Percentiles rank a stretch among this genome's conserved stretches.
phyloP scores from a whole-genome alignment of 805 yeast genomes.

The Starmerella scarabaei region DNA sequence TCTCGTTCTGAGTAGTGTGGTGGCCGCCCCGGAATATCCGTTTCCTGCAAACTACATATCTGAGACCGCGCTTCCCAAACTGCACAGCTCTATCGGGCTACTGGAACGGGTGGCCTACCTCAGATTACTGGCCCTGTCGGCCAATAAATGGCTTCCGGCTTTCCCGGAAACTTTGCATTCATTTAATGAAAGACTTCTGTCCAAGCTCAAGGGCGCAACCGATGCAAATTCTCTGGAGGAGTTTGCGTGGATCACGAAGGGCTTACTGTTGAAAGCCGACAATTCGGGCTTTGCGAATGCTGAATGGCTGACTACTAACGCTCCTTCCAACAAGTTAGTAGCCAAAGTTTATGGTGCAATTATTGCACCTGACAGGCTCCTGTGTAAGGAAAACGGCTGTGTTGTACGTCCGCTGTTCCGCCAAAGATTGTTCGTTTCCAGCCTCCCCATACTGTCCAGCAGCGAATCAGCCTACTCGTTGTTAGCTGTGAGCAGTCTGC shows the following conservation, averaged over 20 bases:
- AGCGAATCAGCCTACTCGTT: constrained; percentile 36
- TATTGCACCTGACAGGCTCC: constrained; percentile 52
- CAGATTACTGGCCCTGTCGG: constrained; percentile 40
- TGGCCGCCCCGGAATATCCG: constrained; percentile 8
- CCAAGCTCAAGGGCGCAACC: constrained; percentile 14
- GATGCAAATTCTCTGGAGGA: constrained; percentile 34
- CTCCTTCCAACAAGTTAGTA: constrained; percentile 30
- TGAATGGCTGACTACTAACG: constrained; percentile 27
- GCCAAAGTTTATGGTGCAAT: constrained; percentile 52
- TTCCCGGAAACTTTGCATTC: background rate
- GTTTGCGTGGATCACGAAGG: constrained; percentile 60
- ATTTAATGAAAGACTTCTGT: constrained; percentile 18
- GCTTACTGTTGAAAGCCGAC: constrained; percentile 48
- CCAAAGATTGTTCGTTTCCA: constrained; percentile 58
- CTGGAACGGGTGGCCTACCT: constrained; percentile 42
- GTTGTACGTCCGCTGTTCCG: constrained; percentile 60
- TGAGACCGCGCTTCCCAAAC: constrained; percentile 34
- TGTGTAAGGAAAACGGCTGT: constrained; percentile 42
- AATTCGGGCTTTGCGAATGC: constrained; percentile 28
- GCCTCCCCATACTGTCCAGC: constrained; percentile 41
- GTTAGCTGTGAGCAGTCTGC: constrained; percentile 51
- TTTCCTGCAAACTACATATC: constrained; percentile 25
- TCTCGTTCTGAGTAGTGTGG: constrained; percentile 10
- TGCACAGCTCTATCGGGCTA: constrained; percentile 21
- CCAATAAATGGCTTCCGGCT: constrained; percentile 41